Evolutionary conservation across 345 rosid species (phyloP).

Genomic region (Capsella bursapastoris): DNA sequence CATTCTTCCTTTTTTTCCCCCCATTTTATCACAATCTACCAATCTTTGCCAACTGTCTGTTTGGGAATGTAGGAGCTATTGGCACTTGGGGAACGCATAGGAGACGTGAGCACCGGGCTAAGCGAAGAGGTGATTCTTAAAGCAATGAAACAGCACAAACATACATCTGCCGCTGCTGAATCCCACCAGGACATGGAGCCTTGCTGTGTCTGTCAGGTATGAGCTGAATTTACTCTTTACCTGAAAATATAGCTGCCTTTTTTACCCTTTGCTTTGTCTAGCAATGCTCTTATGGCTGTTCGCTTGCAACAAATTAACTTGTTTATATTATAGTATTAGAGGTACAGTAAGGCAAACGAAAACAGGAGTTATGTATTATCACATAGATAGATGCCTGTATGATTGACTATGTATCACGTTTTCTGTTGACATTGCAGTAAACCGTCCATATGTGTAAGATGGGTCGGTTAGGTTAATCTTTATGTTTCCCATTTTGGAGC

Average conservation of each 20-base stretch:
- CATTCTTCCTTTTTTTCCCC: not conserved
- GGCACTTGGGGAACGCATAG: slow-evolving; percentile 89
- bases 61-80: slow-evolving; percentile 62
- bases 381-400: slow-evolving; percentile 1
- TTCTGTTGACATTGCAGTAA: slow-evolving; percentile 6
- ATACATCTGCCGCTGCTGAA: slow-evolving; percentile 35
- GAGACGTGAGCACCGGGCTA: slow-evolving; percentile 86
- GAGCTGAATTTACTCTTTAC: slow-evolving; percentile 9
- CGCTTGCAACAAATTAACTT: not conserved
- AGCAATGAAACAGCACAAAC: slow-evolving; percentile 58
- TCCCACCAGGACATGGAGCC: slow-evolving; percentile 65
- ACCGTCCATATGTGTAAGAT: not conserved
- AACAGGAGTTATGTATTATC: slow-evolving; percentile 1
- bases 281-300: not conserved
- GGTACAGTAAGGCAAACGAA: not conserved
- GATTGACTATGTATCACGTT: not conserved
- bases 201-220: slow-evolving; percentile 89
- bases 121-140: slow-evolving; percentile 69
- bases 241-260: not conserved
- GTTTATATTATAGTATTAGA: not conserved
- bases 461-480: slow-evolving; percentile 7
- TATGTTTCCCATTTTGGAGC: not conserved
- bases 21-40: not conserved
- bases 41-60: slow-evolving; percentile 16
- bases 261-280: not conserved